phyloP scores from a whole-genome alignment of 495 filamentous ascomycete species.

The Xylaria longipes region DNA sequence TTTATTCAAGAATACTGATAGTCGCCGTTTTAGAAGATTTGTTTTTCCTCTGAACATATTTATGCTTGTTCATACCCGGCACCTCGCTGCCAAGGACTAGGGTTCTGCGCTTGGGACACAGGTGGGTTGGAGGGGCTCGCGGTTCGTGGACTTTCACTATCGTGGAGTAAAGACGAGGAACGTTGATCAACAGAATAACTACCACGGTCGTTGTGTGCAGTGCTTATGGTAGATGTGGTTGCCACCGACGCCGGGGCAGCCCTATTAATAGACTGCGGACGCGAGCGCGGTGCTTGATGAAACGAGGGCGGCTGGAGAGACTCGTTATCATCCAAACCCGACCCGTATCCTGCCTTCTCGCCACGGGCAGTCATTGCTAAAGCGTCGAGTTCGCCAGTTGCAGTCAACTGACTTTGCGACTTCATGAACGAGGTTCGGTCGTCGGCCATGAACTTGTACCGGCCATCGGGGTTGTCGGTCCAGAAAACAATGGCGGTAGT shows the following conservation, averaged over 20 bases:
- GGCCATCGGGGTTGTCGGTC: constrained; percentile 92
- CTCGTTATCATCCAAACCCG: constrained; percentile 68
- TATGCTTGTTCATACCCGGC: constrained; percentile 61
- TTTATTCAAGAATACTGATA: constrained; percentile 6
- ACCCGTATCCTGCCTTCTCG: constrained; percentile 73
- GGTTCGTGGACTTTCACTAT: constrained; percentile 42
- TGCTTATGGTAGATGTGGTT: constrained; percentile 30
- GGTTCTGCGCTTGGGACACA: constrained; percentile 21
- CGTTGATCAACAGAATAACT: constrained; percentile 18
- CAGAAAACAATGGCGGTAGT: constrained; percentile 82
- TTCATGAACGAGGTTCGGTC: constrained; percentile 98
- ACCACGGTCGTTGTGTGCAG: constrained; percentile 5
- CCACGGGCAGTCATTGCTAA: constrained; percentile 90
- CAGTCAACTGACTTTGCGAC: constrained; percentile 81
- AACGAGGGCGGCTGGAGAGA: constrained; percentile 60
- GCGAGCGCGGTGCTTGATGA: constrained; percentile 35
- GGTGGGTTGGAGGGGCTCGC: background rate
- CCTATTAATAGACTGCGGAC: constrained; percentile 29
- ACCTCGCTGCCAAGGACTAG: constrained; percentile 61
- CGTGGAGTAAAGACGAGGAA: constrained; percentile 31
- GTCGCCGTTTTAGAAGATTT: background rate
- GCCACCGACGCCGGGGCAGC: constrained; percentile 39
- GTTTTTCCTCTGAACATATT: background rate
- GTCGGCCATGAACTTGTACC: constrained; percentile 96
- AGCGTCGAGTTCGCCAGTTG: constrained; percentile 84